Base-by-base conservation (phyloP, 306 rosid species). In the Phaseolus lunatus region DNA sequence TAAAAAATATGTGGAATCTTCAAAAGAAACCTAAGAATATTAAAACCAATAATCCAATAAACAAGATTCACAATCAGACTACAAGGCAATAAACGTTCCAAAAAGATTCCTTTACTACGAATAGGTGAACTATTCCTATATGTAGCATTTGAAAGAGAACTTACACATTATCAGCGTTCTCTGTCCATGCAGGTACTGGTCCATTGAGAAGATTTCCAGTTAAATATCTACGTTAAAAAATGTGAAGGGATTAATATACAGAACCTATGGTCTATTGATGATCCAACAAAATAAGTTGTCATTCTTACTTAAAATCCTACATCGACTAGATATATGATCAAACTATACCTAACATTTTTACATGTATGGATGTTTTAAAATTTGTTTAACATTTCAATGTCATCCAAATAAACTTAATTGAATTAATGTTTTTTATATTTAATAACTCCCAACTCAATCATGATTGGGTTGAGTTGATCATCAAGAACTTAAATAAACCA, bases 181-280 rank as follows among this genome's bases (percentile, higher is more conserved):
- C 13, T 70, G 65, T 61, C 95, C 91, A 90, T 9, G 16, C 5
- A 39, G 92, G 97, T 71, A 86, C 62, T 0, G 26, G 0, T 75
- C 97, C 98, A 5, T 80, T 82, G 24, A 93, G 87, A 85, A 78
- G 31, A 81, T 93, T 91, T 85, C 96, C 92, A 49, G 93, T 89
- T 66, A 93, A 86, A 83, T 85, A 88, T 81, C 98, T 93, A 47
- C 27, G 27, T 15, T 12, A 66, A 70, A 57, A 11, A 65, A 54
- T 48, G 66, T 56, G 73, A 81, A 67, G 15, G 61, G 33, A 58
- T 49, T 56, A 54, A 72, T 27, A 33, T 54, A 14, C 7, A 35
- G 15, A 57, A n/a, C 18, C 9, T 22, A 48, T 45, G 22, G 57
- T 41, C 22, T 59, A 41, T 39, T 19, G 13, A 58, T 19, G 29